phyloP scores from a whole-genome alignment of 2,329 filamentous ascomycete genomes.

The Claviceps africana region DNA sequence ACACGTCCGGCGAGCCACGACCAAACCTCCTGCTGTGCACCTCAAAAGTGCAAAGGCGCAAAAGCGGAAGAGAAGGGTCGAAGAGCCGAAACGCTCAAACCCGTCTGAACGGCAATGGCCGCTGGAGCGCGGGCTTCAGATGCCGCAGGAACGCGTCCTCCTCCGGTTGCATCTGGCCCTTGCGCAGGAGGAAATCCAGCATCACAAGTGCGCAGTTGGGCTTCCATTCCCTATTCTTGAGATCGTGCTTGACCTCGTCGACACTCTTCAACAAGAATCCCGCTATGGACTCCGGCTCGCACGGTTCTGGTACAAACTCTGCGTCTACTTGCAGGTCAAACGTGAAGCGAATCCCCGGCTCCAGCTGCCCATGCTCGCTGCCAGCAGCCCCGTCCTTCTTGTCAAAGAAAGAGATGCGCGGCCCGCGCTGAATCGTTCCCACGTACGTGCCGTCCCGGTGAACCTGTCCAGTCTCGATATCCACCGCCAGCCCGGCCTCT shows the following conservation, averaged over 20 bases:
- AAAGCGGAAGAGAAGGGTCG: neutral
- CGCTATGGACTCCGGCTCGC: constrained; percentile 16
- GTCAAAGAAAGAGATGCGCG: constrained; percentile 21
- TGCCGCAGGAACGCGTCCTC: constrained; percentile 12
- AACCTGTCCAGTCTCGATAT: constrained; percentile 11
- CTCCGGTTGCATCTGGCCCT: constrained; percentile 12
- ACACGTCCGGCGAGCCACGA: neutral
- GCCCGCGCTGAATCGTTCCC: constrained; percentile 12
- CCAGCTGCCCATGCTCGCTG: constrained; percentile 19
- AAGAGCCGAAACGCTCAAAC: neutral
- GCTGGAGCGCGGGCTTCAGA: constrained; percentile 12
- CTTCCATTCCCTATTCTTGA: constrained; percentile 19
- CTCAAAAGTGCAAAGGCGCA: too few species aligned
- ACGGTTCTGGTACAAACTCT: constrained; percentile 11
- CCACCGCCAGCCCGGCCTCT: constrained; percentile 18
- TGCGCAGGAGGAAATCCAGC: constrained; percentile 22
- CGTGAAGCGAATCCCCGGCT: constrained; percentile 24
- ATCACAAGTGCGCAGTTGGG: constrained; percentile 27
- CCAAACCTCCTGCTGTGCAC: too few species aligned
- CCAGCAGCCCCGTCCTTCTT: constrained; percentile 18
- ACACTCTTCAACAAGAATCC: constrained; percentile 16
- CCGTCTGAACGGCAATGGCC: constrained; percentile 14
- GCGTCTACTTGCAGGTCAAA: constrained; percentile 20
- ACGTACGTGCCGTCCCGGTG: constrained; percentile 8
- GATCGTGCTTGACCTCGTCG: constrained; percentile 16